phyloP scores from a whole-genome alignment of 208 protist genomes.

The Acanthamoeba royreba region DNA sequence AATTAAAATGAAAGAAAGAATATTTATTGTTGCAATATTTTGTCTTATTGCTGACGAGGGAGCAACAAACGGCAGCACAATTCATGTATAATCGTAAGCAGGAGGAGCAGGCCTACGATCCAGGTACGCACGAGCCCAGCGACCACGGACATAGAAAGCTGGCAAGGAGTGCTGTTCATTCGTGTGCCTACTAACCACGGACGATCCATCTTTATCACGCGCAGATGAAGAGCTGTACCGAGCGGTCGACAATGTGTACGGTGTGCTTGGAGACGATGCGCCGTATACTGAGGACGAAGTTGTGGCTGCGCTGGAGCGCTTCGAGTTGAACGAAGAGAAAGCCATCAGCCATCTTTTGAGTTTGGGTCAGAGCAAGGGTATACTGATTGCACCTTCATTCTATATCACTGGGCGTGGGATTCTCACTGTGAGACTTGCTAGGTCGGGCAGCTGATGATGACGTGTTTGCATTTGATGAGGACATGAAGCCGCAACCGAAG shows the following conservation, averaged over 20 bases:
- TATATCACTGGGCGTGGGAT: no score
- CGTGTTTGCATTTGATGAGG: neutral
- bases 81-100: neutral
- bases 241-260: neutral
- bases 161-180: no score
- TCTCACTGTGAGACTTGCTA: neutral
- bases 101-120: neutral
- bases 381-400: neutral
- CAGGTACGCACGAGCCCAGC: neutral
- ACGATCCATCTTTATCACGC: no score
- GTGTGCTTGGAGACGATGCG: neutral
- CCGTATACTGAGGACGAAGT: neutral
- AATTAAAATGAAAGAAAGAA: neutral
- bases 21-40: no score
- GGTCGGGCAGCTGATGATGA: neutral
- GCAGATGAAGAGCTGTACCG: neutral
- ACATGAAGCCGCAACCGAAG: neutral
- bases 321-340: neutral
- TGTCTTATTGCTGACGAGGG: no score
- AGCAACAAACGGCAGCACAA: no score
- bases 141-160: no score
- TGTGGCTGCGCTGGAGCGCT: neutral
- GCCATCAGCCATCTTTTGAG: neutral
- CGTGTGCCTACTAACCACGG: no score
- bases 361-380: no score